Conservation (phyloP, 1,284 basidiomycete species). For the Moesziomyces globuligerus region DNA sequence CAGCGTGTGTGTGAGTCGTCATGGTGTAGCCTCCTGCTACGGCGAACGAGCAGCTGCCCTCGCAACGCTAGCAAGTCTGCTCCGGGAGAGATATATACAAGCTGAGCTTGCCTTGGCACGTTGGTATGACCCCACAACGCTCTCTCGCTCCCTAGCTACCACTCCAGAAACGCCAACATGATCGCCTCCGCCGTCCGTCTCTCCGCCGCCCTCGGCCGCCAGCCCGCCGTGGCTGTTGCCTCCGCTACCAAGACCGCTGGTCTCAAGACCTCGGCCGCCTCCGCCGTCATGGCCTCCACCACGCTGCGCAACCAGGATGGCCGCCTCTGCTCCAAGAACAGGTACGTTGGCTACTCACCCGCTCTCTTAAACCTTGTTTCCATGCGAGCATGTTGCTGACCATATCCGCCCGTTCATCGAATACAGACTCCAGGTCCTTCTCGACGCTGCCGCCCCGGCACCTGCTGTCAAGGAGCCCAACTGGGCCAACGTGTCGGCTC, state of each 20-base stretch:
- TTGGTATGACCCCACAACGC: not conserved
- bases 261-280: constrained; percentile 44
- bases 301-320: constrained; percentile 37
- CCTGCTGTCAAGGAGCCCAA: constrained; percentile 33
- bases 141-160: not conserved
- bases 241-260: constrained; percentile 36
- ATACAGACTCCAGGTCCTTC: constrained; percentile 33
- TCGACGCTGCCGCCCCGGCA: constrained; percentile 29
- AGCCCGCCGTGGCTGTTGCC: constrained; percentile 27
- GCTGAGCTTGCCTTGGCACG: not conserved
- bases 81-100: not conserved
- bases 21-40: not conserved
- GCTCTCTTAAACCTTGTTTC: too few species aligned
- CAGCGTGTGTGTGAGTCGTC: too few species aligned
- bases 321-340: constrained; percentile 42
- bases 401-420: not conserved
- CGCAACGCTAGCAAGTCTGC: not conserved
- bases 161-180: constrained; percentile 19
- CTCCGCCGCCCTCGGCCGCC: constrained; percentile 43
- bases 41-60: not conserved
- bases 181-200: constrained; percentile 46
- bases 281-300: constrained; percentile 29
- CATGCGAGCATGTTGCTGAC: constrained; percentile 2
- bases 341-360: constrained; percentile 20
- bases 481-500: constrained; percentile 45